Base-by-base conservation (phyloP, 2,329 filamentous ascomycete genomes). In the Bipolaris victoriae region DNA sequence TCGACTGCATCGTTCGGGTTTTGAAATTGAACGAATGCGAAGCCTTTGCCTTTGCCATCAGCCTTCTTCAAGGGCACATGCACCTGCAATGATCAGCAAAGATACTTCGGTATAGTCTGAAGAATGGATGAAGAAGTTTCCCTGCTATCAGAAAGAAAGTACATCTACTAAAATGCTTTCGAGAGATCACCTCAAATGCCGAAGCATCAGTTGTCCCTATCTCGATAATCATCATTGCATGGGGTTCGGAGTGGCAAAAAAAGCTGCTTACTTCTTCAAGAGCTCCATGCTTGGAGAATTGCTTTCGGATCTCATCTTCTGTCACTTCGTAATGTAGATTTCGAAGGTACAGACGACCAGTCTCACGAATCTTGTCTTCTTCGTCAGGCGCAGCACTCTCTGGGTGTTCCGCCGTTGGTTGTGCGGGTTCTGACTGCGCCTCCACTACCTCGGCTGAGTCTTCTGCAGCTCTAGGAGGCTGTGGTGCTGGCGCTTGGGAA, bases 131-230 rank as follows among this genome's bases (percentile, higher is more conserved):
- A 41, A 36, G 20, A 31, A 10, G n/a, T 50, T 55, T 65, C 56
- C 65, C 65, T 54, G 62, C 80, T 81, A 80, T 93, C 90, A 95
- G 92, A 88, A 85, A 82, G 83, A 89, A 92, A 88, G 93, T 90
- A 91, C 91, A 97, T 98, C 94, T 99, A 99, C 95, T 97, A 99
- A 97, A 96, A 97, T 95, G 90, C 86, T 91, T 88, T 92, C 88
- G 89, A 89, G 65, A 88, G 87, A 71, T 92, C 83, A 87, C 90
- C 93, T 96, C 93, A 98, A 83, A 83, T 92, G 90, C 91, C 58
- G 81, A 83, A 71, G 90, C 90, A 94, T 97, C 90, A 92, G 94
- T 88, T 98, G 95, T 98, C 95, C 95, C 95, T 98, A 98, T 98
- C 95, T 87, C 72, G 90, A 86, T 63, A 82, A 91, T 98, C 94